Conservation (phyloP, 2,329 filamentous ascomycete species). For the Pezicula rhizophila region DNA sequence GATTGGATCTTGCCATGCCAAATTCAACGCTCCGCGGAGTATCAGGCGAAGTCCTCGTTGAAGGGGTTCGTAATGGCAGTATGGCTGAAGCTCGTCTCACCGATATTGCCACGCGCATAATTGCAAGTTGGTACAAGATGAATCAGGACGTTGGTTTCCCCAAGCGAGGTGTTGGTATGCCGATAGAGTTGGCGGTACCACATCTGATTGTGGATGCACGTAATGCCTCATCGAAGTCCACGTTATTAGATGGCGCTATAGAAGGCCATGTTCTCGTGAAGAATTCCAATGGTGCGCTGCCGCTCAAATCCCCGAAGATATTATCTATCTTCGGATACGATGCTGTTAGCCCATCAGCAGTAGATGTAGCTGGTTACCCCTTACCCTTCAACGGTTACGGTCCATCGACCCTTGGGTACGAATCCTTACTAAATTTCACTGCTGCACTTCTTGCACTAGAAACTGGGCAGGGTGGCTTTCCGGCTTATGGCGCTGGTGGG, state of each 20-base stretch:
- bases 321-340: slow-evolving; percentile 59
- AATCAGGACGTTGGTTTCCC: slow-evolving; percentile 44
- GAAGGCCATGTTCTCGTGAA: slow-evolving; percentile 63
- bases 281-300: slow-evolving; percentile 43
- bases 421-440: no score
- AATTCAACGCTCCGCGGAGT: slow-evolving; percentile 13
- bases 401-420: no score
- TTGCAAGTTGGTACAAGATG: slow-evolving; percentile 53
- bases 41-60: slow-evolving; percentile 31
- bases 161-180: slow-evolving; percentile 42
- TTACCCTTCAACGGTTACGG: slow-evolving; percentile 40
- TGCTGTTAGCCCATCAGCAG: slow-evolving; percentile 23
- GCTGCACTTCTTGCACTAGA: no score
- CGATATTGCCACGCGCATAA: slow-evolving; percentile 60
- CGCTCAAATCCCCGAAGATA: slow-evolving; percentile 40
- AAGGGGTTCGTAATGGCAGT: slow-evolving; percentile 54
- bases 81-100: slow-evolving; percentile 31
- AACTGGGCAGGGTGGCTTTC: no score
- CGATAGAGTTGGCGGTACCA: slow-evolving; percentile 39
- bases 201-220: slow-evolving; percentile 50
- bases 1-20: slow-evolving; percentile 57
- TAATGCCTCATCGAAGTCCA: slow-evolving; percentile 41
- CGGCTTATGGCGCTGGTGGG: no score
- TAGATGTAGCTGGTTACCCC: slow-evolving; percentile 25
- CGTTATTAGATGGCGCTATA: slow-evolving; percentile 50